Evolutionary conservation across 345 rosid genomes (phyloP), one percentile per base, ranked within the genome.

Genomic region (Eucalyptus erythrocorys): DNA sequence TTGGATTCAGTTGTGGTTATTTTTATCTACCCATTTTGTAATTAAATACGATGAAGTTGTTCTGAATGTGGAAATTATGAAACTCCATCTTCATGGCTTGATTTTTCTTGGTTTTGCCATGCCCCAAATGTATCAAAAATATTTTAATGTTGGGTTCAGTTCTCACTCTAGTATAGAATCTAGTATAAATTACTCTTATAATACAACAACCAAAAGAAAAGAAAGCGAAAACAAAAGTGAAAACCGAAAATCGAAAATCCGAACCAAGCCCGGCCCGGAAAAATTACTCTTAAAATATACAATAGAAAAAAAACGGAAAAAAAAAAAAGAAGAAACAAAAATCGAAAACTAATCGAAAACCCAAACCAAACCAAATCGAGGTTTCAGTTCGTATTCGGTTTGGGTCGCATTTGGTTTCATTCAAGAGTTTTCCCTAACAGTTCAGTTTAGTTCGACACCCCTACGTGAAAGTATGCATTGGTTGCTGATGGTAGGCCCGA

Each of bases 241-340:
- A 49, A 49, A 6, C 53, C 16, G 0, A 48, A 48, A 48, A 48
- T 48, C 8, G 0, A 49, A 50, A 50, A 50, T 50, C 53, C 0
- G 0, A 50, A 50, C 0, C 21, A 50, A 50, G 16, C 53, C 21
- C 0, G 0, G 3, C 53, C 19, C 0, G 1, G 53, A 50, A 16
- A 49, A 50, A 50, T 50, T 50, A 50, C 3, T 16, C n/a, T 50
- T 16, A 50, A 0, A 50, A 50, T 16, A 50, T 50, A 50, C 1
- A 1, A 50, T 50, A 16, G 3, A 1, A 50, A n/a, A n/a, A n/a
- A n/a, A n/a, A n/a, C n/a, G n/a, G n/a, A 50, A 6, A 49, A 49
- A 5, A 1, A 0, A 2, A 6, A 5, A 13, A 48, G 1, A 13
- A 5, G 2, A 14, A 6, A 0, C 51, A 0, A 6, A 16, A 50